Base-by-base conservation (phyloP, 257 asterid species). In the Nicotiana tabacum region DNA sequence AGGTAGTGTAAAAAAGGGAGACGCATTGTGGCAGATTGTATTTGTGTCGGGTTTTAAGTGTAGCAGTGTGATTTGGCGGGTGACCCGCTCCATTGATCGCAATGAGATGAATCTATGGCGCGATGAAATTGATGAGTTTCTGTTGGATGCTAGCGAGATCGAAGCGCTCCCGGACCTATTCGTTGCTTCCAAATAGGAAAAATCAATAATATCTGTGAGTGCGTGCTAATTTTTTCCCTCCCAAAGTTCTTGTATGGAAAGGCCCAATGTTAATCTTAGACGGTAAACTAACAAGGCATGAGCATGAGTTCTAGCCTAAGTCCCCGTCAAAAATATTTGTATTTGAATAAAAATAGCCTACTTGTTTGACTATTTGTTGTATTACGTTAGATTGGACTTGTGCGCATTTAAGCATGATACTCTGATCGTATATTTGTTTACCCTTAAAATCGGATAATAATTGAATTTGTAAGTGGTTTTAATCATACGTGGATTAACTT, bases 21-120 rank as follows among this genome's bases (percentile, higher is more conserved):
- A 89, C 3, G 82, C 88, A 35, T 81, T 87, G 6, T 87, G 91
- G 91, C 86, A 89, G 57, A 83, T 89, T 0, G 88, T 90, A 16
- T 89, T 89, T 15, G 91, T 89, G 29, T 89, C 90, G 4, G 91
- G 91, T 43, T 89, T 89, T 58, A 89, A 89, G 81, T 89, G 90
- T 53, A 87, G 85, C 65, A 87, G 90, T 24, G 89, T 83, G 0
- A 87, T 87, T 10, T 89, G 90, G 90, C 87, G 82, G 6, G 91
- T 89, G 0, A 48, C 82, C 30, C 81, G 43, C 82, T 87, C 85
- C 1, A 65, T 85, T 11, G 72, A 87, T 5, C 85, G 84, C 1
- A 65, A 85, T 87, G 86, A 87, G 84, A 77, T 79, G 6, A 89
- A 83, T 66, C 87, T 90, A 5, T 89, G 91, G 91, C 78, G 77